Base-by-base conservation (phyloP, 768 basidiomycete species). In the Amanita muscaria region DNA sequence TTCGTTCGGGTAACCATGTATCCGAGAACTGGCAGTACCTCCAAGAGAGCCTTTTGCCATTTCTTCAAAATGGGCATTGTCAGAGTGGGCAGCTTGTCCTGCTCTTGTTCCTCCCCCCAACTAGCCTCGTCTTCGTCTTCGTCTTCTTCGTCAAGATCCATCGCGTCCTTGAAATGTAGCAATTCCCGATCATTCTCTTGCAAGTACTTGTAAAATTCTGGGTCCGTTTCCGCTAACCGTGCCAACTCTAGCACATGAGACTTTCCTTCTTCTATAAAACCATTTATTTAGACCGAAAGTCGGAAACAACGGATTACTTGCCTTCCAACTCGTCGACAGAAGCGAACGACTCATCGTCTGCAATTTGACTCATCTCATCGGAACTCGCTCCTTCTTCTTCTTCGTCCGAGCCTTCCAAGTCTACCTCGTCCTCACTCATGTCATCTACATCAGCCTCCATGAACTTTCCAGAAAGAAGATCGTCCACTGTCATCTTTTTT, bases 131-230 rank as follows among this genome's bases (percentile, higher is more conserved):
- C 41, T 23, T 42, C 41, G 18, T 3, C 29, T 24, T 42, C 31
- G 9, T 32, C 16, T 7, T 29, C 27, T 31, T 42, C 41, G 19
- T 22, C 19, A n/a, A 33, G 19, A 11, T 74, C 78, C 12, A 56
- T 64, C 8, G 62, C 71, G 19, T 62, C 69, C 2, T 71, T 76
- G 57, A 98, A 98, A 3, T 88, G 74, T 2, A 99, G 71, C n/a
- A 98, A 68, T 44, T 91, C 92, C 47, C 72, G 69, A 63, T 99
- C 96, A 57, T 99, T 92, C 64, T 98, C 89, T 66, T 93, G 84
- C 2, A 99, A 72, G 59, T 93, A 99, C 64, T 93, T 90, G 82
- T 79, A 99, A 67, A 98, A 99, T 58, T 96, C 94, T n/a, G 94
- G 94, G 61, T 99, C 94, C 60, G 90, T 91, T 63, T 94, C 86